Percentiles rank a stretch among this genome's conserved stretches.
These are phyloP conservation scores for Malania oleifera DNA, from an alignment of 164 flowering plant species.

Conservation along the genomic window DNA sequence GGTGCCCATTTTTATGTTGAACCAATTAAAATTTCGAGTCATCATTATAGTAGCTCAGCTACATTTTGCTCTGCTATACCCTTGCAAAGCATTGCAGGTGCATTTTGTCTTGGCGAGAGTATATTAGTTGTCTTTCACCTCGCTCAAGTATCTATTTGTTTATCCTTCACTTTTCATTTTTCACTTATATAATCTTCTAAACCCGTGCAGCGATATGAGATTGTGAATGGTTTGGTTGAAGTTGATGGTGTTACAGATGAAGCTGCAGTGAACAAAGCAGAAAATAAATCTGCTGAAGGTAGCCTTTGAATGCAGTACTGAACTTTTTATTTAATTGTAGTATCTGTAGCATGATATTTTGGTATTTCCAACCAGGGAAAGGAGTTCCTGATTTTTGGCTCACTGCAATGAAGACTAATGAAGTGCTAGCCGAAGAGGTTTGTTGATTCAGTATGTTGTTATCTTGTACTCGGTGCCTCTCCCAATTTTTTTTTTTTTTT, in stretches of 20 bases:
- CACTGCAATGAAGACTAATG: constrained; percentile 79
- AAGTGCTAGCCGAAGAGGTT: constrained; percentile 72
- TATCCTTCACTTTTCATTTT: not conserved
- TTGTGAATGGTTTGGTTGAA: constrained; percentile 74
- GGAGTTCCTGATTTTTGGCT: constrained; percentile 94
- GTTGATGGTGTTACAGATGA: constrained; percentile 57
- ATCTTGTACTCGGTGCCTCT: not conserved
- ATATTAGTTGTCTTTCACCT: too few relatives aligned
- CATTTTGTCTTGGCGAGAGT: too few relatives aligned
- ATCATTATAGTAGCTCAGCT: too few relatives aligned
- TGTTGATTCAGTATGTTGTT: not conserved
- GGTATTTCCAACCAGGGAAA: constrained; percentile 42
- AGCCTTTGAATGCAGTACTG: not conserved
- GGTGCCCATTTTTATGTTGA: too few relatives aligned
- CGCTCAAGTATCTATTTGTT: not conserved
- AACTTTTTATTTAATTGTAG: not conserved
- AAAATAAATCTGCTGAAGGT: constrained; percentile 43
- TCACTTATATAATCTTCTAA: not conserved
- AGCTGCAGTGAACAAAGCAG: constrained; percentile 30
- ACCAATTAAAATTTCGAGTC: too few relatives aligned
- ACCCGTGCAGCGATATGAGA: constrained; percentile 58
- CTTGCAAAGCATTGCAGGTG: too few relatives aligned
- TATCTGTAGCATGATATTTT: not conserved
- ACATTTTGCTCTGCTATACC: too few relatives aligned
- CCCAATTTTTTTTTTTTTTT: not conserved